Conservation (phyloP, 192 early-diverging fungal genomes). For the Funneliformis geosporum region DNA sequence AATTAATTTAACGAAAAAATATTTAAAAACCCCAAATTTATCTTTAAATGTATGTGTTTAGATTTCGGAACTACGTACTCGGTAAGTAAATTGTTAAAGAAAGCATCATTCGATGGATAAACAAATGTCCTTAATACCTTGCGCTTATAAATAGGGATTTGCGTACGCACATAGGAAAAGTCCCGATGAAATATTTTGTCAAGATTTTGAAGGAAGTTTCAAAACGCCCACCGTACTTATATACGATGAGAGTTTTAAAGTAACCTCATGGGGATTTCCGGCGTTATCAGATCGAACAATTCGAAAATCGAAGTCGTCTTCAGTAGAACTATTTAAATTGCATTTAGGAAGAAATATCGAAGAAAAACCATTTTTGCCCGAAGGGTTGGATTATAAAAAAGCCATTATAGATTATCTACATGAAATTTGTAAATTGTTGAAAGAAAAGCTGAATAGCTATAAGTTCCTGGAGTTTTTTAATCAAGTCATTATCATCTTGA, state of each 20-base stretch:
- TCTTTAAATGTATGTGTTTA: too few species aligned
- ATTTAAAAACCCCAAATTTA: too few species aligned
- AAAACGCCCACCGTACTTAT: neutral
- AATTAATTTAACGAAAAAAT: neutral
- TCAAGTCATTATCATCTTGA: constrained; percentile 6
- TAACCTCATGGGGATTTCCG: neutral
- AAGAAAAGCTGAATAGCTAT: neutral
- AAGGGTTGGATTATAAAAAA: neutral
- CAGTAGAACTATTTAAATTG: constrained; percentile 21
- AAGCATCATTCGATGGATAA: too few species aligned
- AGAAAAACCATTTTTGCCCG: neutral
- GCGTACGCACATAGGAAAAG: neutral
- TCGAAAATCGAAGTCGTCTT: neutral
- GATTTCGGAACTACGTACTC: constrained; percentile 15
- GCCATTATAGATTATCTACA: constrained; percentile 17
- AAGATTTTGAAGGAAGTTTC: neutral
- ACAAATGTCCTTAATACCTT: neutral
- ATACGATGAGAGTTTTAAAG: neutral
- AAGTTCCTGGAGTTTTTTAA: neutral
- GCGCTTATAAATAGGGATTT: neutral
- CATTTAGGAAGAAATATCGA: neutral
- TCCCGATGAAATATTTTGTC: neutral
- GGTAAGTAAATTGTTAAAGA: neutral
- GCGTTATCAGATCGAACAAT: neutral
- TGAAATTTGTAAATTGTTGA: neutral